Base-by-base conservation (phyloP, 257 asterid genomes). In the Henckelia pumila region DNA sequence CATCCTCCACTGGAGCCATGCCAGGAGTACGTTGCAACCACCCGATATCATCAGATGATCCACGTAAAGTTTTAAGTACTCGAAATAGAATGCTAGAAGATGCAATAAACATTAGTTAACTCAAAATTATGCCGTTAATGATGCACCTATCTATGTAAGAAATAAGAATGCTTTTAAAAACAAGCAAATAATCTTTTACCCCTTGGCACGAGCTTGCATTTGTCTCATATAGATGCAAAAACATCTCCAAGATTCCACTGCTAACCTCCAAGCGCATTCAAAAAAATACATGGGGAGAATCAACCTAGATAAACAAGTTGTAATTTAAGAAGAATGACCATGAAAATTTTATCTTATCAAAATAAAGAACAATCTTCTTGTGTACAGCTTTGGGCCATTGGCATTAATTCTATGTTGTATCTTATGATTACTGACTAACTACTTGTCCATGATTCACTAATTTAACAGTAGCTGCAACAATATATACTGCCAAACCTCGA, bases 1-100 rank as follows among this genome's bases (percentile, higher is more conserved):
- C 98, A 77, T 90, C 98, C 80, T 78, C 77, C 61, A 84, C 89
- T 7, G 91, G 88, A 74, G 92, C 87, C 92, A 85, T 82, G 69
- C 77, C 90, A 25, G 92, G 86, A 67, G 83, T 85, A 61, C 67
- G 68, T 76, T 88, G 97, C 71, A 93, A 69, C 98, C 98, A 93
- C 47, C 98, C 98, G 71, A 93, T 90, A 74, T 90, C 98, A 80
- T 81, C 87, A 63, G 95, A 85, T 69, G 98, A 93, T 52, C 98
- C 98, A 64, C 50, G 88, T 72, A 88, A 79, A 56, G 96, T 79
- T 76, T 37, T 86, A 60, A 78, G 49, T 23, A 88, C 76, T 67
- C 94, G 86, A 28, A 83, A 80, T 63, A 77, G 67, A 67, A 85
- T 7, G 44, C 98, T 93, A 72, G 66, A 64, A 68, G n/a, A 17